These are phyloP conservation scores for Apiospora kogelbergensis DNA, from an alignment of 2,329 filamentous ascomycete genomes.

Conservation along the genomic window DNA sequence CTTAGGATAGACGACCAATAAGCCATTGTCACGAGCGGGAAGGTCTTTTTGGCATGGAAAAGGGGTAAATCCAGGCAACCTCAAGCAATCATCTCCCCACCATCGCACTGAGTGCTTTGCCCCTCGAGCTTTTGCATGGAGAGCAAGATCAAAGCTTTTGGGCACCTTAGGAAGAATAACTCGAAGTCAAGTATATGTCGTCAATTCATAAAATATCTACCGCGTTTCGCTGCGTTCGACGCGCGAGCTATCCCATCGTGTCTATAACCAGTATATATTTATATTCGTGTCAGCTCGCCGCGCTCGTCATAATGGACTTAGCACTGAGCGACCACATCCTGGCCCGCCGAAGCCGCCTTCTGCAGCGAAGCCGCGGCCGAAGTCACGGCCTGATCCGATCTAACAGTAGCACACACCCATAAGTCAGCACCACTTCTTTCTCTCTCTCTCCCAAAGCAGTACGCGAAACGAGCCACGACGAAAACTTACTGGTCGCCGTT, in stretches of 20 bases:
- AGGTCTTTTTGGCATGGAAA: too few species aligned
- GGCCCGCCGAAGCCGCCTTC: not conserved
- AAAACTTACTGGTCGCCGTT: not conserved
- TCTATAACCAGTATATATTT: too few species aligned
- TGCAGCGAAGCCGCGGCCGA: not conserved
- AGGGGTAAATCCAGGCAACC: too few species aligned
- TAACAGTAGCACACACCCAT: not conserved
- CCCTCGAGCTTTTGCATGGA: too few species aligned
- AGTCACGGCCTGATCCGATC: not conserved
- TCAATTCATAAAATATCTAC: not conserved
- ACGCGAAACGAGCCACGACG: too few species aligned
- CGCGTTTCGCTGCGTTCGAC: not conserved
- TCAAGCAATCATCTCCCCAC: too few species aligned
- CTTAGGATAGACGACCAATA: too few species aligned
- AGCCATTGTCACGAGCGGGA: too few species aligned
- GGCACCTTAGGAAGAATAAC: too few species aligned
- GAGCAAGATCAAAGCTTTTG: too few species aligned
- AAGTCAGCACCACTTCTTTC: not conserved
- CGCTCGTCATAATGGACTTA: too few species aligned
- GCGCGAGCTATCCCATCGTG: not conserved
- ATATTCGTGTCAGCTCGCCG: not conserved
- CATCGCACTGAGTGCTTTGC: too few species aligned
- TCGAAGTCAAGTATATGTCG: not conserved
- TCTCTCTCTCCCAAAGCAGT: not conserved
- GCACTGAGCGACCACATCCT: not conserved